Percentiles rank a stretch among this genome's conserved stretches.
Evolutionary conservation across 306 rosid genomes (phyloP).

Genomic region (Vigna mungo): DNA sequence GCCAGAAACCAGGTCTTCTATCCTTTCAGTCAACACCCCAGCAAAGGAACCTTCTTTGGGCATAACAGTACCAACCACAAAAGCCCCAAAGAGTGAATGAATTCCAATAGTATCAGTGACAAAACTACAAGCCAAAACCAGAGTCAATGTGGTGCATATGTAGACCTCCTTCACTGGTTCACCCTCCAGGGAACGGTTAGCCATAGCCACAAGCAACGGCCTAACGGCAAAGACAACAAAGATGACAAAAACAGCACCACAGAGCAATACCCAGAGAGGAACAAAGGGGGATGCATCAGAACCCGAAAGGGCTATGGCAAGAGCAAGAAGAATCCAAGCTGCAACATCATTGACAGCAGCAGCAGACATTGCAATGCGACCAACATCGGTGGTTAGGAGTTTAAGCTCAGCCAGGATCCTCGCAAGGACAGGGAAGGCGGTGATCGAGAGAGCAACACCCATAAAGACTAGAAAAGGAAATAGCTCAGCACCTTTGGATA

Average conservation of each 20-base stretch:
- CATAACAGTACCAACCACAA: constrained; percentile 63
- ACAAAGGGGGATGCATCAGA: constrained; percentile 49
- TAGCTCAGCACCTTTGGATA: constrained; percentile 51
- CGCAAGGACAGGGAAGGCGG: constrained; percentile 79
- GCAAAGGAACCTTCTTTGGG: constrained; percentile 81
- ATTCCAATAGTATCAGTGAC: constrained; percentile 73
- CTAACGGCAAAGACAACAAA: constrained; percentile 47
- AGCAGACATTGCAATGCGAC: constrained; percentile 77
- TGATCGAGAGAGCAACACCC: constrained; percentile 81
- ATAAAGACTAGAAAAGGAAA: constrained; percentile 70
- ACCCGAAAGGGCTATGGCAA: constrained; percentile 73
- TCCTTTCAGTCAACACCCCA: constrained; percentile 67
- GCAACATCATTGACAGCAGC: constrained; percentile 79
- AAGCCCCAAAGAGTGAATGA: constrained; percentile 80
- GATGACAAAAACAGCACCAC: constrained; percentile 51
- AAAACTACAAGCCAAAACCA: constrained; percentile 70
- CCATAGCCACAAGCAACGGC: constrained; percentile 61
- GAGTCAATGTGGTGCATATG: constrained; percentile 62
- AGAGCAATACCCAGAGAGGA: constrained; percentile 68
- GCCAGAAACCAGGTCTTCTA: constrained; percentile 73
- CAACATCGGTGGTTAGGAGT: constrained; percentile 75
- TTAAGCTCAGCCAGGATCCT: constrained; percentile 86
- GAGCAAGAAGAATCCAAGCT: constrained; percentile 81
- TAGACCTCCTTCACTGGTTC: constrained; percentile 75
- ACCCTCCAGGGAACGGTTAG: constrained; percentile 61